These are phyloP conservation scores for Pythium rishiriense DNA, from an alignment of 352 stramenopile species.

Conservation along the genomic window DNA sequence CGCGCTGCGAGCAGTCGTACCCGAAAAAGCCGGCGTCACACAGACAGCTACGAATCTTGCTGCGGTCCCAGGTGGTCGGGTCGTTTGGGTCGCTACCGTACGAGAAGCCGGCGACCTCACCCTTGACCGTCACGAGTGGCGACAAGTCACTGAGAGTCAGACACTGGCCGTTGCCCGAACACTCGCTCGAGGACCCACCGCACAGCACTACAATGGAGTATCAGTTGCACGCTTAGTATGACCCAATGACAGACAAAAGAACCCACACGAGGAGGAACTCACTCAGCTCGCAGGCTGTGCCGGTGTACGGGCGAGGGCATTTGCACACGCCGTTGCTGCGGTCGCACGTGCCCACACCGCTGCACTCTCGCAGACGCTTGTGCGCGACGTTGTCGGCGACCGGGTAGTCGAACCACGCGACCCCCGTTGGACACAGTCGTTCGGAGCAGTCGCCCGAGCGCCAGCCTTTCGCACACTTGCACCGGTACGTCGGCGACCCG, in stretches of 20 bases:
- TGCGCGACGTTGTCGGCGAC: slow-evolving; percentile 53
- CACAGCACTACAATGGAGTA: slow-evolving; percentile 47
- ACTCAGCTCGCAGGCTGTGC: slow-evolving; percentile 72
- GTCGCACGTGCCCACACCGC: slow-evolving; percentile 62
- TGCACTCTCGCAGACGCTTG: slow-evolving; percentile 56
- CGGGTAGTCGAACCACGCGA: slow-evolving; percentile 75
- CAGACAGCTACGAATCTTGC: slow-evolving; percentile 64
- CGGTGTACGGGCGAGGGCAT: slow-evolving; percentile 68
- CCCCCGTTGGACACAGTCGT: slow-evolving; percentile 48
- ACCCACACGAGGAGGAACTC: slow-evolving; percentile 16
- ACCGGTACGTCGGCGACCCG: slow-evolving; percentile 49
- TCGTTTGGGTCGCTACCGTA: slow-evolving; percentile 74
- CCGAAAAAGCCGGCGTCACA: slow-evolving; percentile 61
- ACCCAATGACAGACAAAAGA: no score
- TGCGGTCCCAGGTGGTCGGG: slow-evolving; percentile 67
- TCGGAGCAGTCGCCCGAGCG: slow-evolving; percentile 75
- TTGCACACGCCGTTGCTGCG: slow-evolving; percentile 67
- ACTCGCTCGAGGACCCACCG: slow-evolving; percentile 40
- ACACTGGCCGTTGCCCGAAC: slow-evolving; percentile 78
- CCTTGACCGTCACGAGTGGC: slow-evolving; percentile 53
- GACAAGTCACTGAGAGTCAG: slow-evolving; percentile 66
- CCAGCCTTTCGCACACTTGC: slow-evolving; percentile 75
- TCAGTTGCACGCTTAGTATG: no score
- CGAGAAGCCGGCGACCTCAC: slow-evolving; percentile 47
- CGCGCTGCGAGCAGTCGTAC: slow-evolving; percentile 69